Conservation (phyloP, 2,329 filamentous ascomycete genomes). For the Zymoseptoria crescenta region DNA sequence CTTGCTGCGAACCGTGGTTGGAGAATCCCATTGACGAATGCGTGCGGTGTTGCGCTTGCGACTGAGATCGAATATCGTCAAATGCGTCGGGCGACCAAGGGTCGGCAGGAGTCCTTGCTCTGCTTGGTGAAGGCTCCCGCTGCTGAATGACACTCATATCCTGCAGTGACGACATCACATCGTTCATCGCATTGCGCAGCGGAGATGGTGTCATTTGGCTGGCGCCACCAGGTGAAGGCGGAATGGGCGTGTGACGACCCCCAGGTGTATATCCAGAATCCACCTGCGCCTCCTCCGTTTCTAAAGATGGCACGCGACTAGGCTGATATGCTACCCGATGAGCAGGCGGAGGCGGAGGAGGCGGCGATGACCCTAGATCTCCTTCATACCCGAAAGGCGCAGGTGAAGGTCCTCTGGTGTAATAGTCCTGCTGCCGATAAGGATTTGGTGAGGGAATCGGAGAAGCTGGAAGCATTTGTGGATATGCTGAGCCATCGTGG, state of each 20-base stretch:
- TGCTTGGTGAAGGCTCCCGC: constrained; percentile 40
- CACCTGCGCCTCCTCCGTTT: constrained; percentile 18
- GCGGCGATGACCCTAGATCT: constrained; percentile 57
- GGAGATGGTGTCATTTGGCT: constrained; percentile 68
- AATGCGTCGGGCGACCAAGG: constrained; percentile 92
- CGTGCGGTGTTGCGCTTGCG: constrained; percentile 41
- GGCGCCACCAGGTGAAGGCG: constrained; percentile 55
- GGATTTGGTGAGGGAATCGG: constrained; percentile 25
- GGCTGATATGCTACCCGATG: constrained; percentile 53
- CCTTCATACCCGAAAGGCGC: constrained; percentile 26
- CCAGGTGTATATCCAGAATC: constrained; percentile 41
- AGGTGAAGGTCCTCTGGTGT: constrained; percentile 16
- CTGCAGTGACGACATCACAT: constrained; percentile 90
- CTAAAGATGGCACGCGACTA: constrained; percentile 43
- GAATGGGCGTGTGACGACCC: constrained; percentile 54
- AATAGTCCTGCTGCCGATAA: constrained; percentile 16
- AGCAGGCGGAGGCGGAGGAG: constrained; percentile 77
- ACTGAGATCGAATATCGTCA: constrained; percentile 46
- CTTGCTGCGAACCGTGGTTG: constrained; percentile 25
- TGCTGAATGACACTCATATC: constrained; percentile 63
- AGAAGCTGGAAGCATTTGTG: constrained; percentile 22
- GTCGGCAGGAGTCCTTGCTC: constrained; percentile 53
- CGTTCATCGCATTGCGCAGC: constrained; percentile 90
- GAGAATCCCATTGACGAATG: constrained; percentile 67
- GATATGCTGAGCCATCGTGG: constrained; percentile 28